Base-by-base conservation (phyloP, 805 yeast genomes). In the Brettanomyces nanus region DNA sequence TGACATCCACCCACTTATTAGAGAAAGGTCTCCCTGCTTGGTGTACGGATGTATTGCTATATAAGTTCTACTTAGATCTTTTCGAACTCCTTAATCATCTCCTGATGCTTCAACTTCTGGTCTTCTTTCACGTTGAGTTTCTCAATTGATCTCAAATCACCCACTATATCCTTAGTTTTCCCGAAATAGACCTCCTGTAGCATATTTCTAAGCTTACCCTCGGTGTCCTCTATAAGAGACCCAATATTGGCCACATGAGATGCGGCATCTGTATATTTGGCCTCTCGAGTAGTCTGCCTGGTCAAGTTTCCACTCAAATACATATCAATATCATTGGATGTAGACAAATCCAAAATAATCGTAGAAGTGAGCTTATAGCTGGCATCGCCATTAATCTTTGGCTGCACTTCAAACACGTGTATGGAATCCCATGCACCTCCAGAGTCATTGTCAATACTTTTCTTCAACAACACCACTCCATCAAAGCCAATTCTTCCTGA, bases 171-270 rank as follows among this genome's bases (percentile, higher is more conserved):
- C 53, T 85, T 78, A 15, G 95, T 85, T 65, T 90, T 90, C 51
- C 95, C 97, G 55, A 90, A 90, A 58, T 90, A 90, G 20, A 90
- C 97, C 45, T 86, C 95, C 58, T 90, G 95, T 45, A 90, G 68
- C 66, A 84, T 66, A 49, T 84, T 85, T 60, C 98, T 75, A 64
- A 90, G 66, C 56, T 82, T 85, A 43, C 81, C 77, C 63, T 90
- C 98, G 31, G 85, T 71, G 44, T 85, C 95, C 61, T 90, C 98
- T 11, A 92, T 73, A 45, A 87, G 58, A 3, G 82, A 66, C 22
- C 98, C 98, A 43, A 90, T 63, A 54, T 89, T 89, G 23, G 87
- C 77, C 35, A 90, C 72, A 56, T 92, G 97, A n/a, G 79, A 70
- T 20, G 74, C 59, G 35, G 71, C 75, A 40, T 73, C 71, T 28